Percentiles rank a stretch among this genome's conserved stretches.
These are phyloP conservation scores for Colletotrichum sp. DNA, from an alignment of 2,329 filamentous ascomycete genomes.

Conservation along the genomic window DNA sequence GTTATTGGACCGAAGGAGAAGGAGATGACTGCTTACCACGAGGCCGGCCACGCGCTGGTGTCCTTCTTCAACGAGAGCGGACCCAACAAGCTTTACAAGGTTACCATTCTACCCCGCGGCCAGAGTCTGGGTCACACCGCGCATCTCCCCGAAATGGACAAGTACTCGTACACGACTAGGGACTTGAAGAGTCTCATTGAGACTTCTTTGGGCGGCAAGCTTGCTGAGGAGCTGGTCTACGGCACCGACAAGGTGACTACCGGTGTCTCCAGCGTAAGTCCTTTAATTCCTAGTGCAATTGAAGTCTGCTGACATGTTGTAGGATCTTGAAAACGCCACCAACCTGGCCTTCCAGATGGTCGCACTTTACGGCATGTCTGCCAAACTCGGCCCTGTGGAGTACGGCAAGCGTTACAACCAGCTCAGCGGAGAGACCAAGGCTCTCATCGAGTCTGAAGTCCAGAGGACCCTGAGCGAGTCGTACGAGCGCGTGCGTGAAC, in stretches of 20 bases:
- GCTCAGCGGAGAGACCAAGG: constrained; percentile 85
- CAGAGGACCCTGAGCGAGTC: constrained; percentile 84
- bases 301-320: constrained; percentile 27
- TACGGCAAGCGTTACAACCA: constrained; percentile 80
- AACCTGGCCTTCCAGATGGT: constrained; percentile 86
- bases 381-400: constrained; percentile 87
- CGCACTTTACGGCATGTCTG: constrained; percentile 87
- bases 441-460: constrained; percentile 87
- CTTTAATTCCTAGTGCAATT: too few species aligned
- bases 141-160: constrained; percentile 88
- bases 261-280: constrained; percentile 79
- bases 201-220: constrained; percentile 83
- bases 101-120: constrained; percentile 93
- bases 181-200: constrained; percentile 85
- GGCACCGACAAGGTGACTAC: constrained; percentile 91
- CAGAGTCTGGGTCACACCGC: constrained; percentile 86
- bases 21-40: constrained; percentile 93
- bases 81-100: constrained; percentile 87
- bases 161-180: constrained; percentile 84
- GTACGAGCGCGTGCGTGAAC: constrained; percentile 71
- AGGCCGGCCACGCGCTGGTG: constrained; percentile 93
- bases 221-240: constrained; percentile 90
- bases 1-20: constrained; percentile 94
- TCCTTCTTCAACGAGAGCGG: constrained; percentile 78
- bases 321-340: constrained; percentile 88